Evolutionary conservation across 305 asterid species (phyloP).

Genomic region (Solanum hybrid): DNA sequence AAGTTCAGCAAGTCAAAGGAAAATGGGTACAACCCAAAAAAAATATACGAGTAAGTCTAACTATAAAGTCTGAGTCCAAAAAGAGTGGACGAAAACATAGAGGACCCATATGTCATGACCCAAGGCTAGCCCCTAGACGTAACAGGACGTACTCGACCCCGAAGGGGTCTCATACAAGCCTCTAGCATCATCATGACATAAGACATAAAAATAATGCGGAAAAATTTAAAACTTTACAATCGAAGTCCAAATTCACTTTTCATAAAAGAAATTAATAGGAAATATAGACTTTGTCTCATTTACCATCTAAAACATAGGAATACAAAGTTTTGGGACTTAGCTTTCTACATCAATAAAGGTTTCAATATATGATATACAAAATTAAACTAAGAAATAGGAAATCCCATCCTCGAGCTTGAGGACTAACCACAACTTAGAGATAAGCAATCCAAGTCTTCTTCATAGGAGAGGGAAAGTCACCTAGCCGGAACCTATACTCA

Average conservation of each 20-base stretch:
- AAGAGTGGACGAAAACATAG: too few species aligned
- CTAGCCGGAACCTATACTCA: background rate
- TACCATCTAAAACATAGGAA: background rate
- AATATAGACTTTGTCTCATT: background rate
- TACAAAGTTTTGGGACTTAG: background rate
- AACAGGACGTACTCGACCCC: background rate
- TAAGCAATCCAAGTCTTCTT: background rate
- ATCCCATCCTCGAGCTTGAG: background rate
- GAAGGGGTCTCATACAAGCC: background rate
- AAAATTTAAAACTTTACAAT: too few species aligned
- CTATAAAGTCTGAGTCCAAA: too few species aligned
- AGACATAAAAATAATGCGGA: background rate
- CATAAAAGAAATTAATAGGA: background rate
- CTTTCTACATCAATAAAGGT: background rate
- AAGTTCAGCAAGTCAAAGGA: too few species aligned
- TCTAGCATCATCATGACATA: background rate
- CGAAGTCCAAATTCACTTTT: background rate
- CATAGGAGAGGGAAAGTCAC: background rate
- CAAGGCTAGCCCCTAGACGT: background rate
- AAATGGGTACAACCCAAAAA: too few species aligned
- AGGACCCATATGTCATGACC: background rate
- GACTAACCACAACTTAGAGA: background rate
- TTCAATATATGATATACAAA: background rate
- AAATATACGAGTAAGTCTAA: too few species aligned
- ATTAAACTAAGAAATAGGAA: background rate